Conservation (phyloP, 768 basidiomycete species). For the Candolleomyces aberdarensis region DNA sequence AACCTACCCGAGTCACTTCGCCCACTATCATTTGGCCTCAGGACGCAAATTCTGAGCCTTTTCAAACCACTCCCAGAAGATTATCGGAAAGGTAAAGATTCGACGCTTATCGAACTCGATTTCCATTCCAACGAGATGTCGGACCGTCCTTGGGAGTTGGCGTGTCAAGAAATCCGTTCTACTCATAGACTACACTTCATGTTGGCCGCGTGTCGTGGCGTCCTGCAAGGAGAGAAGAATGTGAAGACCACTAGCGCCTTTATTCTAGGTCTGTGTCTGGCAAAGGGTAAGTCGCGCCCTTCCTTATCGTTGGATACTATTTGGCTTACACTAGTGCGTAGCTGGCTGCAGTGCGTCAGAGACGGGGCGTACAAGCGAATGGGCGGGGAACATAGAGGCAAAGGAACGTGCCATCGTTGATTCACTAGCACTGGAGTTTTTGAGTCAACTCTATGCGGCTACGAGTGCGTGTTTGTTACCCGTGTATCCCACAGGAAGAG, state of each 20-base stretch:
- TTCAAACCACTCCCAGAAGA: not conserved
- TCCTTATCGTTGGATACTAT: not conserved
- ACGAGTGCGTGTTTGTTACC: not conserved
- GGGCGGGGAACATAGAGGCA: not conserved
- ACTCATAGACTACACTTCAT: not conserved
- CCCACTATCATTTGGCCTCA: not conserved
- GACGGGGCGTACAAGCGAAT: slow-evolving; percentile 1
- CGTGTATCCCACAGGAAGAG: not conserved
- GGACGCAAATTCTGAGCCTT: not conserved
- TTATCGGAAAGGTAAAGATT: too few species aligned
- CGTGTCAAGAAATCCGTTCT: not conserved
- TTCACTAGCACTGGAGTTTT: not conserved
- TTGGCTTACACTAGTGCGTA: not conserved
- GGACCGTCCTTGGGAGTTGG: not conserved
- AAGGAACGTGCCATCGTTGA: not conserved
- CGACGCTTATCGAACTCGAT: not conserved
- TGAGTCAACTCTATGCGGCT: not conserved
- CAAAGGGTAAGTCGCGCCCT: not conserved
- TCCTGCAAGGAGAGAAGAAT: not conserved
- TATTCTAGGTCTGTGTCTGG: not conserved
- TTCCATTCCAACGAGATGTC: not conserved
- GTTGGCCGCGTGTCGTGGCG: not conserved
- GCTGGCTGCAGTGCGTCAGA: not conserved
- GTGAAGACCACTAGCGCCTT: not conserved
- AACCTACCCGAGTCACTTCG: not conserved